Percentiles rank a stretch among this genome's conserved stretches.
These are phyloP conservation scores for Avena atlantica DNA, from an alignment of 176 grass and related monocot genomes.

Conservation along the genomic window DNA sequence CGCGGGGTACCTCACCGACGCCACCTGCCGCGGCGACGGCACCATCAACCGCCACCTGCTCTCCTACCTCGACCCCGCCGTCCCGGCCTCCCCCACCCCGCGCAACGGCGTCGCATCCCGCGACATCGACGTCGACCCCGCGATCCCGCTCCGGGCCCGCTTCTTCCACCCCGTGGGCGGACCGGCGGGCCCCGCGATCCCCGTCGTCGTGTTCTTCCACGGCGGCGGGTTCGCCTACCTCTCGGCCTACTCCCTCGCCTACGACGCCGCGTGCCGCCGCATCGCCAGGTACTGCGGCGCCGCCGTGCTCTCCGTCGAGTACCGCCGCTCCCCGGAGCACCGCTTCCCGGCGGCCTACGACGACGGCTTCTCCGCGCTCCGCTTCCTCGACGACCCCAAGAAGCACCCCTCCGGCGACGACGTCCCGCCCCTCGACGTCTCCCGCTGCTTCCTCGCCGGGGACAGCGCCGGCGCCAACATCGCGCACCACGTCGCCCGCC, in stretches of 20 bases:
- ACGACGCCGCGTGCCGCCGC: conserved; percentile 67
- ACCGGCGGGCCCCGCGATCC: conserved; percentile 5
- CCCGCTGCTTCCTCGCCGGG: conserved; percentile 67
- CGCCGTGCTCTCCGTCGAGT: conserved; percentile 73
- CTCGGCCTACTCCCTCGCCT: conserved; percentile 56
- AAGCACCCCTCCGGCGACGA: neutral
- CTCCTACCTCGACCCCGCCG: conserved; percentile 48
- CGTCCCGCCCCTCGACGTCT: conserved; percentile 37
- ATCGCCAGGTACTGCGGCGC: conserved; percentile 46
- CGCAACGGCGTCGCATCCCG: conserved; percentile 60
- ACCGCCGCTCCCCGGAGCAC: conserved; percentile 72
- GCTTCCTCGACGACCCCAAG: conserved; percentile 61
- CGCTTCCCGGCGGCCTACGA: conserved; percentile 72
- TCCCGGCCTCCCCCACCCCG: conserved; percentile 42
- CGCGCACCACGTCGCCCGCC: conserved; percentile 72
- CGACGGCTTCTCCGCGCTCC: conserved; percentile 65
- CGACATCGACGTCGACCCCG: conserved; percentile 48
- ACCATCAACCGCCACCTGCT: conserved; percentile 68
- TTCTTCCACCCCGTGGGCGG: conserved; percentile 42
- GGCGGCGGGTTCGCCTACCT: conserved; percentile 87
- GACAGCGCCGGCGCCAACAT: conserved; percentile 79
- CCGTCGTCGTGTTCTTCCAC: conserved; percentile 82
- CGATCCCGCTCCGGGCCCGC: conserved; percentile 52
- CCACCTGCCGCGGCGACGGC: conserved; percentile 60
- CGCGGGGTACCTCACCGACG: conserved; percentile 48